Evolutionary conservation across 164 flowering plant genomes (phyloP), one percentile per base, ranked within the genome.

Genomic region (Dillenia suffruticosa): DNA sequence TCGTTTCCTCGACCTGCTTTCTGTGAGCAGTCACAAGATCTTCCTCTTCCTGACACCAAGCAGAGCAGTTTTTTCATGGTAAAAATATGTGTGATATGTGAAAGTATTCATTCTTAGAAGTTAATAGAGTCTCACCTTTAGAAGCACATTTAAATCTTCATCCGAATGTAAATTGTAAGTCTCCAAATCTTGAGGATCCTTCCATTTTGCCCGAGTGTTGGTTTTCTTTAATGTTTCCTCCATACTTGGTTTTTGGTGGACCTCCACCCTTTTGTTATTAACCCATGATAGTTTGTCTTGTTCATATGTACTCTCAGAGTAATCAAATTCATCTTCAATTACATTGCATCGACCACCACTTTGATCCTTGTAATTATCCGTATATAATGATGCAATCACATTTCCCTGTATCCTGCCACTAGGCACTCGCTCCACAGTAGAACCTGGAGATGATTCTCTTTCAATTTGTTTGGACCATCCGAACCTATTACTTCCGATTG

Each of bases 11-110:
- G 55, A 89, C 92, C 68, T 74, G 84, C 70, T 65, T 81, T 17
- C 89, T 59, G 53, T 89, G 90, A 61, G 90, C 90, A 78, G 63
- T 71, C 19, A 89, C 88, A 72, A 89, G 87, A 70, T 83, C 85
- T 63, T 85, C 90, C 74, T 89, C 94, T 70, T 87, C 91, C 91
- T 87, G 61, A 49, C 46, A 77, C 13, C 52, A 69, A 15, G 3
- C 14, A 64, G 8, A 45, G 9, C 24, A 51, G 17, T 16, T 1
- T 9, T 56, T 51, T 51, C 26, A 43, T 13, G 16, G 49, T 22
- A 46, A 49, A 12, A 8, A 51, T 60, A 65, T 49, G 12, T 52
- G 40, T 44, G 53, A 45, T 43, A 57, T 9, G 9, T 13, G 12
- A 58, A 45, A 72, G 32, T 26, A n/a, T 11, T 1, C 15, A 45